Conservation (phyloP, 2,329 filamentous ascomycete genomes). For the Beauveria brongniartii region DNA sequence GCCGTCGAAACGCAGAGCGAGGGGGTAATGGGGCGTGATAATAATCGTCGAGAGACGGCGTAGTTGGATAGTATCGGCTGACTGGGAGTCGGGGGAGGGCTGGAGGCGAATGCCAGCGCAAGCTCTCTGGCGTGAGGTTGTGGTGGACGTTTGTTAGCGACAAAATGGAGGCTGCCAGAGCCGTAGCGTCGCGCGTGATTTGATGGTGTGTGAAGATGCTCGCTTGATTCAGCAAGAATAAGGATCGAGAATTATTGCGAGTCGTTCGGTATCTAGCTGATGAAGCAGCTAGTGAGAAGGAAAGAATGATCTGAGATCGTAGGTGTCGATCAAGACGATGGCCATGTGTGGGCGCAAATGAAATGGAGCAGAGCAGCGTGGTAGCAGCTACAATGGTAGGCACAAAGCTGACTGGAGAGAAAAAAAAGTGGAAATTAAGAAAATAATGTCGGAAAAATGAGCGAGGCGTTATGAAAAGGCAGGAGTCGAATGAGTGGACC, state of each 20-base stretch:
- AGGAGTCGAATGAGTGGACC: neutral
- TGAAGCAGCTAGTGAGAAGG: neutral
- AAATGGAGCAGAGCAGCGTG: neutral
- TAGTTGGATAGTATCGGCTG: neutral
- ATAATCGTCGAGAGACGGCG: neutral
- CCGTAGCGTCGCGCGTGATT: neutral
- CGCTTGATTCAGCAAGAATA: neutral
- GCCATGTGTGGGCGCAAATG: neutral
- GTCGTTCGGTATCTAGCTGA: neutral
- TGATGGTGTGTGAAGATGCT: neutral
- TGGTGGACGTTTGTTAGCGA: neutral
- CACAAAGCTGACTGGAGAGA: neutral
- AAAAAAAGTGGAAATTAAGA: neutral
- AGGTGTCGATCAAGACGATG: neutral
- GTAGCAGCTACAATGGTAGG: neutral
- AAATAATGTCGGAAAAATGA: neutral
- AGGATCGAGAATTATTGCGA: neutral
- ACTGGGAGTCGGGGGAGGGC: neutral
- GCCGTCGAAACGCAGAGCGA: neutral
- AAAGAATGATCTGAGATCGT: neutral
- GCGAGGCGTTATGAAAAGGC: neutral
- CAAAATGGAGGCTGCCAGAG: neutral
- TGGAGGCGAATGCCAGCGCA: neutral
- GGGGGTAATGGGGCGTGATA: too few species aligned
- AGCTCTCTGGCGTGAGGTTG: neutral